These are phyloP conservation scores for Schrenkiella parvula DNA, from an alignment of 345 rosid genomes.

Conservation along the genomic window DNA sequence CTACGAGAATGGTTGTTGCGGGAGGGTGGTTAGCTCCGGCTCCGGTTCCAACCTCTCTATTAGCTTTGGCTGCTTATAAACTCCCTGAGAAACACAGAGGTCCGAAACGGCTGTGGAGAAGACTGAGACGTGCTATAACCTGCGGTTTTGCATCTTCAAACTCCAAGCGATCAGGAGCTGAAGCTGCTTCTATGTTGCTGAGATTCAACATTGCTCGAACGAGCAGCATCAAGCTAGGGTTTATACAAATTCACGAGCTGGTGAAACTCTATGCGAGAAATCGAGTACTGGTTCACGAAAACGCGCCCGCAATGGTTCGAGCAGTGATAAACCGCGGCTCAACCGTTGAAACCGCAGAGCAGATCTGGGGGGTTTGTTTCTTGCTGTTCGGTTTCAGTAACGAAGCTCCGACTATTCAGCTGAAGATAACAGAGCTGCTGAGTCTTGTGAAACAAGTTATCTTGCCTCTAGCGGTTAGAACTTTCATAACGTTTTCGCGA, in stretches of 20 bases:
- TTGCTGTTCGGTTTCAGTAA: slow-evolving; percentile 67
- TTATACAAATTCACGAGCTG: slow-evolving; percentile 57
- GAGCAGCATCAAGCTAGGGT: slow-evolving; percentile 56
- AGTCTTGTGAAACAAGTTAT: slow-evolving; percentile 55
- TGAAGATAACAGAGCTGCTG: slow-evolving; percentile 63
- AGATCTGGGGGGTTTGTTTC: slow-evolving; percentile 85
- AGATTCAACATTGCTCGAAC: slow-evolving; percentile 78
- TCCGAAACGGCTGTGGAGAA: slow-evolving; percentile 49
- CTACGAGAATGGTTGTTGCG: slow-evolving; percentile 85
- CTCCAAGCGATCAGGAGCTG: slow-evolving; percentile 64
- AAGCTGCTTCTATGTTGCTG: slow-evolving; percentile 75
- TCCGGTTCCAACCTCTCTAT: slow-evolving; percentile 59
- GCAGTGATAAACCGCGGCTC: slow-evolving; percentile 68
- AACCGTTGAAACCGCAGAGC: slow-evolving; percentile 50
- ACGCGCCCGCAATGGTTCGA: slow-evolving; percentile 65
- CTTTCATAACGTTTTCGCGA: slow-evolving; percentile 75
- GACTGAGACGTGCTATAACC: slow-evolving; percentile 50
- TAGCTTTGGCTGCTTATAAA: slow-evolving; percentile 73
- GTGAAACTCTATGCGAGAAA: slow-evolving; percentile 64
- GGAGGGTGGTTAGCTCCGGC: slow-evolving; percentile 95
- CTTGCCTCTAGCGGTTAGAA: slow-evolving; percentile 69
- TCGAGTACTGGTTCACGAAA: slow-evolving; percentile 42
- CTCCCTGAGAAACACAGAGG: slow-evolving; percentile 68
- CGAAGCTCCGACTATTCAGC: slow-evolving; percentile 59
- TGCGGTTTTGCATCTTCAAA: slow-evolving; percentile 66